Percentiles rank a stretch among this genome's conserved stretches.
phyloP scores from a whole-genome alignment of 495 filamentous ascomycete genomes.

The Acidiella bohemica region DNA sequence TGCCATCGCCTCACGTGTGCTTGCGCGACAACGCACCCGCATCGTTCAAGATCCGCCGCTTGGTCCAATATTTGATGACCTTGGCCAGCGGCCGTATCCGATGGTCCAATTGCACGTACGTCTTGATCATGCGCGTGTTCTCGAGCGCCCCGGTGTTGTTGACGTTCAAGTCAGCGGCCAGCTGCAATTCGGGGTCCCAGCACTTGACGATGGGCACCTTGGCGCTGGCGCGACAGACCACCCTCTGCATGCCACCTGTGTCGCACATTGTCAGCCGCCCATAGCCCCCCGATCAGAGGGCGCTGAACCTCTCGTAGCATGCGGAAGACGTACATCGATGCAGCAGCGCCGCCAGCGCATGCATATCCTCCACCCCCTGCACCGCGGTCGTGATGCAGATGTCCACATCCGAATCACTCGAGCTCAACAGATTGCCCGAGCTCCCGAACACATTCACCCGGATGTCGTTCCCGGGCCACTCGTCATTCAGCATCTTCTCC shows the following conservation, averaged over 20 bases:
- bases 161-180: conserved; percentile 98
- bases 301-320: neutral
- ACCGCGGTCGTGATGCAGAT: conserved; percentile 89
- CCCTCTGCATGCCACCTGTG: conserved; percentile 86
- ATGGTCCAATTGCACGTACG: conserved; percentile 87
- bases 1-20: neutral
- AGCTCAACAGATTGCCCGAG: conserved; percentile 87
- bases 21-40: conserved; percentile 50
- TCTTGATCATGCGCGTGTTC: conserved; percentile 96
- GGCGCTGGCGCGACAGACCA: conserved; percentile 82
- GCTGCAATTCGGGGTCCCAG: conserved; percentile 82
- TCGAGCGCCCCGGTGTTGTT: conserved; percentile 91
- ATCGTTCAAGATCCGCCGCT: conserved; percentile 81
- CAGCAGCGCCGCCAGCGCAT: conserved; percentile 71
- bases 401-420: conserved; percentile 95
- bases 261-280: conserved; percentile 18
- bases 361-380: conserved; percentile 74
- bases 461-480: conserved; percentile 86
- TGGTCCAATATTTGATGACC: conserved; percentile 95
- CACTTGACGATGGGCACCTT: conserved; percentile 99
- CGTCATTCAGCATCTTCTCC: conserved; percentile 68
- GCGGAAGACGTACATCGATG: conserved; percentile 53
- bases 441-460: conserved; percentile 91
- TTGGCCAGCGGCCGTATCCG: conserved; percentile 84
- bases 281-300: neutral